These are phyloP conservation scores for Leishmania lainsoni DNA, from an alignment of 208 protist genomes.

Conservation along the genomic window DNA sequence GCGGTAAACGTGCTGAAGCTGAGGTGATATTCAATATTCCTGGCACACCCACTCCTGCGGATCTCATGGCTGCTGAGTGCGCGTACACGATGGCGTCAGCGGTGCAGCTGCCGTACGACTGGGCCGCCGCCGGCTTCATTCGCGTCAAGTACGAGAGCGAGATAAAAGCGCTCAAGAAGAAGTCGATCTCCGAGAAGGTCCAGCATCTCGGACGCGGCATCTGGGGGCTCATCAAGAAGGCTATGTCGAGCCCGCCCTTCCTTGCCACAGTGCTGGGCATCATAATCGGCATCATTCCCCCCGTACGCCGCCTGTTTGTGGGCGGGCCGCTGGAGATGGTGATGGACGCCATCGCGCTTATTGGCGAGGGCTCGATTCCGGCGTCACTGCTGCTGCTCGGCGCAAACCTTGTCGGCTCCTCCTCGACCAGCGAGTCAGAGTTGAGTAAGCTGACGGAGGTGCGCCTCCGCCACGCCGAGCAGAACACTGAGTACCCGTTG, in stretches of 20 bases:
- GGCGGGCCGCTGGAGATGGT: slow-evolving; percentile 59
- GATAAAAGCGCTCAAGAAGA: slow-evolving; percentile 28
- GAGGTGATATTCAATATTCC: slow-evolving; percentile 6
- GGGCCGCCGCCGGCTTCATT: slow-evolving; percentile 50
- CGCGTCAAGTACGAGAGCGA: slow-evolving; percentile 56
- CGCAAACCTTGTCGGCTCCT: slow-evolving; percentile 55
- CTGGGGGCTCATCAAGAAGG: slow-evolving; percentile 13
- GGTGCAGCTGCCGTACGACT: slow-evolving; percentile 61
- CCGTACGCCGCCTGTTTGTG: slow-evolving; percentile 59
- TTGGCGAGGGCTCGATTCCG: slow-evolving; percentile 71
- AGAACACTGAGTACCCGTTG: slow-evolving; percentile 67
- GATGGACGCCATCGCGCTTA: slow-evolving; percentile 56
- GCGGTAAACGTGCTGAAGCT: background rate
- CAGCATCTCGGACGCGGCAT: slow-evolving; percentile 7
- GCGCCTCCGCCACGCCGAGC: slow-evolving; percentile 63
- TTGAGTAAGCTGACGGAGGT: slow-evolving; percentile 5
- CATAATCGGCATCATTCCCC: slow-evolving; percentile 66
- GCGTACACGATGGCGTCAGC: slow-evolving; percentile 29
- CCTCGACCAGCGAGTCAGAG: background rate
- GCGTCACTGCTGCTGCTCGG: slow-evolving; percentile 80
- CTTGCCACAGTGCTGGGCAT: slow-evolving; percentile 70
- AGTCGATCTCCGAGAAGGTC: slow-evolving; percentile 10
- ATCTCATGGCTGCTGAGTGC: slow-evolving; percentile 20
- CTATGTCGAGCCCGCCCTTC: slow-evolving; percentile 63
- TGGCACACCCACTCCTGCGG: slow-evolving; percentile 14